Percentiles rank a stretch among this genome's conserved stretches.
These are phyloP conservation scores for Penicillium lagena DNA, from an alignment of 495 filamentous ascomycete genomes.

Conservation along the genomic window DNA sequence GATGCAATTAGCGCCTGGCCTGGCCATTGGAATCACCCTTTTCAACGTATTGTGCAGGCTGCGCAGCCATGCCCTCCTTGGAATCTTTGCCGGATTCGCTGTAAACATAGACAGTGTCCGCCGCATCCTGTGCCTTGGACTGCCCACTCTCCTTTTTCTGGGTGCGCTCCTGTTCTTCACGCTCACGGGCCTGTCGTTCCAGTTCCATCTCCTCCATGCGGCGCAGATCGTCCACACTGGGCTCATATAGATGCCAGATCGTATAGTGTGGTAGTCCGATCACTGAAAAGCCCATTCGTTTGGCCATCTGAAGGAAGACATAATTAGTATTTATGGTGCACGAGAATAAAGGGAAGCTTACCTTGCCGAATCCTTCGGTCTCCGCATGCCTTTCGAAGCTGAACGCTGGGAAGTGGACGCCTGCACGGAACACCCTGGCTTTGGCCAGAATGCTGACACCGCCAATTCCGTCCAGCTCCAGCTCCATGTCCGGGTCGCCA, in stretches of 20 bases:
- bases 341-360: conserved; percentile 24
- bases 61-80: conserved; percentile 7
- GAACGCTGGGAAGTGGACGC: conserved; percentile 97
- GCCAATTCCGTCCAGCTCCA: conserved; percentile 98
- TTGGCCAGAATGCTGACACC: conserved; percentile 97
- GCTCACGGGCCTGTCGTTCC: conserved; percentile 65
- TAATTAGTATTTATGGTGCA: conserved; percentile 20
- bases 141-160: conserved; percentile 27
- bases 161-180: conserved; percentile 63
- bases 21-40: conserved; percentile 11
- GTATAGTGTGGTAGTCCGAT: conserved; percentile 96
- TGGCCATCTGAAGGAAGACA: conserved; percentile 69
- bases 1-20: conserved; percentile 15
- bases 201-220: conserved; percentile 98
- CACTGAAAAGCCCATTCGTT: conserved; percentile 92
- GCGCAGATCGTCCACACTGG: conserved; percentile 90
- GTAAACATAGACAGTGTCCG: not conserved
- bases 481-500: conserved; percentile 97
- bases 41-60: conserved; percentile 6
- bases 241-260: conserved; percentile 99
- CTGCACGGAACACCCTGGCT: conserved; percentile 86
- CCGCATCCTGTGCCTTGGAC: conserved; percentile 1
- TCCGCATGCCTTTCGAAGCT: conserved; percentile 99
- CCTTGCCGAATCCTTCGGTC: conserved; percentile 98
- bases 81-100: conserved; percentile 7